phyloP scores from a whole-genome alignment of 805 yeast species.

The Schizosaccharomyces cryophilus region DNA sequence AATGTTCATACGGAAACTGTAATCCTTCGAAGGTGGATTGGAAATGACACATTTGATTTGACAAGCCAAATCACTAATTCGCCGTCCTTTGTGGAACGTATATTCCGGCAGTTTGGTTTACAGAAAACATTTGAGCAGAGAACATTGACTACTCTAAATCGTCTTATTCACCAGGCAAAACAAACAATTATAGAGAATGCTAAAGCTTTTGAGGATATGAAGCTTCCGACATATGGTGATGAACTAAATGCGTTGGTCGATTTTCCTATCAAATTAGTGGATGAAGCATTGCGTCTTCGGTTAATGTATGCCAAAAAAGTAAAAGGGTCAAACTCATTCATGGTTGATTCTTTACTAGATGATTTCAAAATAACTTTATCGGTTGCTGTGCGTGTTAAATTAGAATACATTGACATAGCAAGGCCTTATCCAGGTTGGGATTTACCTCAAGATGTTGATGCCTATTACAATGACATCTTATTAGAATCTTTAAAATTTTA shows the following conservation, averaged over 20 bases:
- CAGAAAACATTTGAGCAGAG: conserved; percentile 36
- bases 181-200: conserved; percentile 40
- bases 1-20: conserved; percentile 39
- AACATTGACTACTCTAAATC: conserved; percentile 42
- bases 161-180: conserved; percentile 64
- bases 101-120: conserved; percentile 38
- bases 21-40: conserved; percentile 55
- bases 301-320: conserved; percentile 54
- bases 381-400: conserved; percentile 51
- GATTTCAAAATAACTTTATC: conserved; percentile 58
- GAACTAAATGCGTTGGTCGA: conserved; percentile 37
- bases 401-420: conserved; percentile 32
- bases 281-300: conserved; percentile 53
- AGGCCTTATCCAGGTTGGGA: conserved; percentile 44
- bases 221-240: conserved; percentile 49
- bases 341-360: conserved; percentile 80
- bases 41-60: conserved; percentile 54
- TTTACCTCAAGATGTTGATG: conserved; percentile 37
- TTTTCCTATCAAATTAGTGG: conserved; percentile 59
- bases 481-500: conserved; percentile 51
- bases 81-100: conserved; percentile 53
- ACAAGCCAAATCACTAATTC: conserved; percentile 24
- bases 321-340: conserved; percentile 74
- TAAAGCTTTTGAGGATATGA: conserved; percentile 36
- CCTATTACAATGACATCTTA: conserved; percentile 38